Percentiles rank a stretch among this genome's conserved stretches.
These are phyloP conservation scores for Coelastrella sp. DNA, from an alignment of 139 green algal species.

Conservation along the genomic window DNA sequence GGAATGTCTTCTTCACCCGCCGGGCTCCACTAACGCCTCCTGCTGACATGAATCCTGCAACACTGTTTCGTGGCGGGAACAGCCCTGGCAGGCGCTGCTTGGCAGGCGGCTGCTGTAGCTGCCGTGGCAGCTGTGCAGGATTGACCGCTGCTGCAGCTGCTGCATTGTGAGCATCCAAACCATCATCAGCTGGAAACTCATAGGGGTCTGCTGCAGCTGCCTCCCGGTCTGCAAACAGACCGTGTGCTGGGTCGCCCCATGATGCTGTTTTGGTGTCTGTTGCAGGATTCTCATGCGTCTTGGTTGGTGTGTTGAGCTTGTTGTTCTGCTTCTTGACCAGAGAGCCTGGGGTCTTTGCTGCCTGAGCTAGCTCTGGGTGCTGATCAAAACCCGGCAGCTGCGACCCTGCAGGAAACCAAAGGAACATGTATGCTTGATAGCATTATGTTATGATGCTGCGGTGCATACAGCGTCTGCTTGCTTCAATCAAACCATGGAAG, in stretches of 20 bases:
- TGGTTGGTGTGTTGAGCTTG: constrained; percentile 39
- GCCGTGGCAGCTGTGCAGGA: neutral
- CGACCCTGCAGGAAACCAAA: neutral
- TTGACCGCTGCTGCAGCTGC: neutral
- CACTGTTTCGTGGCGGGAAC: neutral
- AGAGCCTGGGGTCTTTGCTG: neutral
- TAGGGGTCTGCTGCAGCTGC: constrained; percentile 3
- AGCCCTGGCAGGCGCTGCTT: neutral
- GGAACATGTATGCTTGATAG: neutral
- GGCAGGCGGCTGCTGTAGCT: neutral
- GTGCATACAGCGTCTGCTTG: neutral
- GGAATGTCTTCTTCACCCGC: neutral
- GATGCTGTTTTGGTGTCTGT: neutral
- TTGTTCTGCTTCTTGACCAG: constrained; percentile 1
- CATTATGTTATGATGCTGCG: no score
- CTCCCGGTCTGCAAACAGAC: neutral
- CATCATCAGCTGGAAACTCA: constrained; percentile 33
- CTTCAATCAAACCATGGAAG: neutral
- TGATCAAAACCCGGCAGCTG: neutral
- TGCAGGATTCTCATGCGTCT: neutral
- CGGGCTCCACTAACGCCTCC: neutral
- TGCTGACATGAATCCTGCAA: neutral
- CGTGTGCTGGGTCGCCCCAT: neutral
- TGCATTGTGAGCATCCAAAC: neutral
- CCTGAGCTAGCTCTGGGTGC: neutral